Base-by-base conservation (phyloP, 139 green algal genomes). In the Auxenochlorella pyrenoidosa region DNA sequence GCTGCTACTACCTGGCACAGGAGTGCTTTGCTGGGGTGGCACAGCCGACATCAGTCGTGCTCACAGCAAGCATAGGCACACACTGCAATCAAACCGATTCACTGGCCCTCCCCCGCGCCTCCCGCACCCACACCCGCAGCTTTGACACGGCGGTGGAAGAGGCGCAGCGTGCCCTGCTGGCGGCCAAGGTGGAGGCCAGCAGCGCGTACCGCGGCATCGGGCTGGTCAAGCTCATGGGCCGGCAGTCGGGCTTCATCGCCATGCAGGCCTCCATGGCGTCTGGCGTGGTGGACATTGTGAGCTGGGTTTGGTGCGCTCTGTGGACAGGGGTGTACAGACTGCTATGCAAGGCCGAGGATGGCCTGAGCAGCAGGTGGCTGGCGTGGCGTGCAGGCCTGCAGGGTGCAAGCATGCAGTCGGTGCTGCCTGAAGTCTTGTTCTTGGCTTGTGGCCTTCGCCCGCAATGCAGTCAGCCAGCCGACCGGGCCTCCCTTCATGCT, bases 131-230 rank as follows among this genome's bases (percentile, higher is more conserved):
- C 43, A 94, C 87, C 24, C 96, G 96, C 83, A 95, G 95, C 1
- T 98, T 96, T 91, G 94, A 98, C 88, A 98, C 96, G 1, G 95
- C 95, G 16, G 94, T 97, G 75, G 94, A 98, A 86, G 95, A 98
- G 84, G 93, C 94, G 26, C 94, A 98, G 90, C 63, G 83, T 4
- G 88, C 92, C 0, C 82, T 93, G 75, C 71, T 91, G 44, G 91
- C 88, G 4, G 90, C 87, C 38, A 93, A 86, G 66, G 66, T 97
- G 30, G 96, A 98, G 92, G 95, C 96, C 5, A 85, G 63, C 84
- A 94, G 87, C 85, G 94, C 94, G 16, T 90, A 92, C 77, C 91
- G 91, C 41, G 95, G 95, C 58, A 88, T 95, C 66, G 96, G 95
- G 43, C 80, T 98, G n/a, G 96, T 98, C 26, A 97, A 97, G 92